A percentile compares a stretch with the other conserved stretches of the same genome.
These are phyloP conservation scores for Elsinoe ampelina DNA, from an alignment of 2,329 filamentous ascomycete species.

Conservation along the genomic window DNA sequence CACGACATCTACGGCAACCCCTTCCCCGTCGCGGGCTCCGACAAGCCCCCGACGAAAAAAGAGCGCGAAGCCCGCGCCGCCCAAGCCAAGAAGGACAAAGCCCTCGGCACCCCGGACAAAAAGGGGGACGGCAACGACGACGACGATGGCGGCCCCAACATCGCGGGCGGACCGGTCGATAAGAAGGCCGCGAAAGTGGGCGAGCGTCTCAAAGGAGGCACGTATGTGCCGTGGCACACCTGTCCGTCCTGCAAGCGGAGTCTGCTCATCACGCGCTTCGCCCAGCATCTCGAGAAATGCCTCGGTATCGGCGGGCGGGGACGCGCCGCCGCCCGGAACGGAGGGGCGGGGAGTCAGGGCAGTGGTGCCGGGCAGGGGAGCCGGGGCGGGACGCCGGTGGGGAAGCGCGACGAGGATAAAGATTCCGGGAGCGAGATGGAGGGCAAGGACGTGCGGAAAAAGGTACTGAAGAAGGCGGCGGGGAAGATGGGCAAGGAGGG, in stretches of 20 bases:
- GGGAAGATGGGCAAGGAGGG: conserved; percentile 38
- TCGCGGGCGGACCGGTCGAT: conserved; percentile 30
- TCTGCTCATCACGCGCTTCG: conserved; percentile 51
- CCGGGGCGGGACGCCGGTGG: conserved; percentile 26
- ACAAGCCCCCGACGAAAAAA: conserved; percentile 55
- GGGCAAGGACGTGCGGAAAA: conserved; percentile 25
- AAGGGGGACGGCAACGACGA: conserved; percentile 30
- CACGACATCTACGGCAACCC: conserved; percentile 78
- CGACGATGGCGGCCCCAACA: conserved; percentile 22
- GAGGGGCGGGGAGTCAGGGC: conserved; percentile 21
- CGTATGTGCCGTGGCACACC: conserved; percentile 45
- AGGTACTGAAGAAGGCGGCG: conserved; percentile 31
- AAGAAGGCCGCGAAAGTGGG: conserved; percentile 33
- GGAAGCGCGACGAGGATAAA: conserved; percentile 21
- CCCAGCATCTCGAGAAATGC: conserved; percentile 53
- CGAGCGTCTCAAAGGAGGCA: conserved; percentile 40
- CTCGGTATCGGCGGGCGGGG: conserved; percentile 48
- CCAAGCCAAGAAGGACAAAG: conserved; percentile 20
- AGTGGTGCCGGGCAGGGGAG: conserved; percentile 19
- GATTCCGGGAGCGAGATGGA: conserved; percentile 16
- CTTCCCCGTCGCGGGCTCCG: conserved; percentile 58
- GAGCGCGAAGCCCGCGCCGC: conserved; percentile 60
- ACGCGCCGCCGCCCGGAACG: conserved; percentile 38
- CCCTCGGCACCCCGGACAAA: conserved; percentile 34
- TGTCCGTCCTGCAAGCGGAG: conserved; percentile 54